Base-by-base conservation (phyloP, 192 early-diverging fungal genomes). In the Coemansia reversa region DNA sequence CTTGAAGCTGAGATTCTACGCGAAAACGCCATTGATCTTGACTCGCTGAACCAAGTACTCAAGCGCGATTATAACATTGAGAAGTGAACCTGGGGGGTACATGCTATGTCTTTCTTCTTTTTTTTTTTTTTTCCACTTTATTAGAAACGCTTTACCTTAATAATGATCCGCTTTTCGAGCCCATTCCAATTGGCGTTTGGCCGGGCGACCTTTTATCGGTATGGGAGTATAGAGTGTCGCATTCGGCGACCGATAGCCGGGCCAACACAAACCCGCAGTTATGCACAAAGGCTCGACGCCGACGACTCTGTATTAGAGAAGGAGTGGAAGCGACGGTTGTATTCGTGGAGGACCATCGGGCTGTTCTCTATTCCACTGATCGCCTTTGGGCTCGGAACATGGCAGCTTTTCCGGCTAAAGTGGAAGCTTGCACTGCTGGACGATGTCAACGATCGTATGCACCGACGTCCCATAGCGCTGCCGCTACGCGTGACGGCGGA, bases 1-100 rank as follows among this genome's bases (percentile, higher is more conserved):
- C 85, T 98, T 74, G 97, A 98, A 74, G 90, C 90, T 18, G 93
- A 97, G 50, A 85, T 93, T 62, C 76, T 98, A 60, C 82, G 87
- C 56, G 84, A 83, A 29, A 91, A 89, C 82, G 93, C 93, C 8
- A 74, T 91, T 39, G 83, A 91, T 62, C 72, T 76, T n/a, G 76
- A 76, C 20, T 68, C 62, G 12, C 88, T 93, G 63, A 86, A 90
- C 66, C 74, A 69, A 45, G 79, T 91, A 64, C 83, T 89, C 24
- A 85, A 86, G 75, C 74, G 82, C 29, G 85, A 91, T 61, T 91
- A 86, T 59, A 66, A 74, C n/a, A 76, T 84, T 32, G 75, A 82
- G n/a, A 51, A 51, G 11, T 71, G 65, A 58, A 16, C 29, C 51
- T 28, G 50, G 27, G n/a, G 51, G 33, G 33, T 50, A 42, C 29